Percentiles rank a stretch among this genome's conserved stretches.
phyloP scores from a whole-genome alignment of 495 filamentous ascomycete species.

The Aspergillus ostianus region DNA sequence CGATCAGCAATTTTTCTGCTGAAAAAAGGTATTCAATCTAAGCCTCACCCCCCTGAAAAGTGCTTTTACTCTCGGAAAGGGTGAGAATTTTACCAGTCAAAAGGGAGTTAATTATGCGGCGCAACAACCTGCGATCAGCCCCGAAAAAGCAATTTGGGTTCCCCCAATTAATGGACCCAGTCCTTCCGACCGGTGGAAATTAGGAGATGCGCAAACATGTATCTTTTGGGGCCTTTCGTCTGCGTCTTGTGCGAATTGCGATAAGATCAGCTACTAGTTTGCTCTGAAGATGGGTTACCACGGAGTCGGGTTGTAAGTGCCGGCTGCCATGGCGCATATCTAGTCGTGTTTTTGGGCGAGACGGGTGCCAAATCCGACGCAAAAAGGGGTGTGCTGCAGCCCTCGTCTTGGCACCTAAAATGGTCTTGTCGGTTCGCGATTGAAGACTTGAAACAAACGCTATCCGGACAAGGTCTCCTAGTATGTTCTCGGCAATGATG shows the following conservation, averaged over 20 bases:
- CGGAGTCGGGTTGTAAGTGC: background rate
- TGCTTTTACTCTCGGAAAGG: background rate
- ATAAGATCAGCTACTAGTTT: background rate
- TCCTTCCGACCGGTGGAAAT: background rate
- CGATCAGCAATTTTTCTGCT: constrained; percentile 3
- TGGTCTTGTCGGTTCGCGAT: background rate
- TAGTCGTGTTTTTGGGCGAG: too few relatives aligned
- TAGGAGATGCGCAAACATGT: background rate
- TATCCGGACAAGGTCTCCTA: background rate
- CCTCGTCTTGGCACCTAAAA: background rate
- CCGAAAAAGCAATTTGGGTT: constrained; percentile 6
- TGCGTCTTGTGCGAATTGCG: background rate
- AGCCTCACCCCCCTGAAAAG: background rate
- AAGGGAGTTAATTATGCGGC: constrained; percentile 2
- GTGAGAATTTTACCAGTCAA: constrained; percentile 3
- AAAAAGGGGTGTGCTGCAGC: background rate
- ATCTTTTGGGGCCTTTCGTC: background rate
- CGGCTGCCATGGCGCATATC: background rate
- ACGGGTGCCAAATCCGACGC: background rate
- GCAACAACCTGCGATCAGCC: background rate
- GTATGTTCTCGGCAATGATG: background rate
- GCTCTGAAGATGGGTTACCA: background rate
- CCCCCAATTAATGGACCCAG: background rate
- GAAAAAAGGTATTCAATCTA: background rate
- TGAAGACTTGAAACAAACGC: background rate